phyloP scores from a whole-genome alignment of 2,329 filamentous ascomycete species.

The Berkeleyomyces basicola region DNA sequence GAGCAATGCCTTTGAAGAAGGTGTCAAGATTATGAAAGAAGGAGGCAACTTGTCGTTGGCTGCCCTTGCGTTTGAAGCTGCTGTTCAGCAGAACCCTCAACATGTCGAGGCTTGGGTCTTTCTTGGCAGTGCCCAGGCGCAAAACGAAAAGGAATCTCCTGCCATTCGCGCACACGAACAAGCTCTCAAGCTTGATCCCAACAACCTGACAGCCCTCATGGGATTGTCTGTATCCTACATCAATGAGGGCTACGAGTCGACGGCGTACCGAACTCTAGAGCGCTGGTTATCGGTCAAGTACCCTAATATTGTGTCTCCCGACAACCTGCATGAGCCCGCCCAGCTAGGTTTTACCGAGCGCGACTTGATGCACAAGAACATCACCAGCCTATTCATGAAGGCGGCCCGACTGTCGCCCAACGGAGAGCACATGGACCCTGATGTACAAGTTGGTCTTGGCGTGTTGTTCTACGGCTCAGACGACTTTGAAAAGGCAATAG shows the following conservation, averaged over 20 bases:
- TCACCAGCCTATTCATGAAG: conserved; percentile 79
- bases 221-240: conserved; percentile 92
- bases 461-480: conserved; percentile 96
- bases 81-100: conserved; percentile 72
- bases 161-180: conserved; percentile 89
- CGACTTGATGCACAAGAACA: conserved; percentile 72
- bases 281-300: conserved; percentile 96
- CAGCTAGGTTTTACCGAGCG: conserved; percentile 92
- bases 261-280: conserved; percentile 88
- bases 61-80: conserved; percentile 87
- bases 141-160: conserved; percentile 96
- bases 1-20: conserved; percentile 78
- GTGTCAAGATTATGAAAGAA: conserved; percentile 79
- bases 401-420: conserved; percentile 84
- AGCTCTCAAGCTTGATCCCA: conserved; percentile 72
- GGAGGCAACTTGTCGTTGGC: conserved; percentile 89
- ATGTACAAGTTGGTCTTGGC: conserved; percentile 91
- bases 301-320: conserved; percentile 58
- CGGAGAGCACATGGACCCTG: conserved; percentile 92
- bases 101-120: conserved; percentile 91
- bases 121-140: conserved; percentile 80
- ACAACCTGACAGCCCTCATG: conserved; percentile 82
- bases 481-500: conserved; percentile 95
- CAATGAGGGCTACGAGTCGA: conserved; percentile 96
- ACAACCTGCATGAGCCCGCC: conserved; percentile 54